Base-by-base conservation (phyloP, 352 stramenopile genomes). In the Phytophthora pisi region DNA sequence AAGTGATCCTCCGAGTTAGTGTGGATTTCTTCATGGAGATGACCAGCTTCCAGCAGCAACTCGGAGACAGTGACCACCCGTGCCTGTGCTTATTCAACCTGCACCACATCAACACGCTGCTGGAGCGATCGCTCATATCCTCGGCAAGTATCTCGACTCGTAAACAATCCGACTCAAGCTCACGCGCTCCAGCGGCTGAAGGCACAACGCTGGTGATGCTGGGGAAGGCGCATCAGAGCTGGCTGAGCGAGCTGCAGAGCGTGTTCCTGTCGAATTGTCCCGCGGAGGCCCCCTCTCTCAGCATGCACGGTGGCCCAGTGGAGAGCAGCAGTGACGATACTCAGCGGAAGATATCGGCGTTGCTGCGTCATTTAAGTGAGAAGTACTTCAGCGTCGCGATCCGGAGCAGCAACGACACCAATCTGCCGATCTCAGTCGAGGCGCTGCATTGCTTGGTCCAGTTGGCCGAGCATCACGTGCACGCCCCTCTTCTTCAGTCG, bases 361-460 rank as follows among this genome's bases (percentile, higher is more conserved):
- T 72, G 45, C 20, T 86, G 16, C 77, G 66, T 5, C 60, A 74
- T 23, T 51, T 81, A 2, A 85, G 81, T 9, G 82, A 91, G 36
- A 91, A 91, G 49, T 85, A 91, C 55, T 91, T 91, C 45, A 91
- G 82, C 28, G 82, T 86, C 3, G 70, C 81, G 15, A 59, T 85
- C 2, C 69, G 71, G 1, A 66, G 46, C 5, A 62, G 23, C 36
- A 50, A 71, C 4, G 81, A 85, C 4, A 40, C 40, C 0, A 46
- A 43, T 10, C 42, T 74, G 5, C 46, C 71, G 0, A 51, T 79
- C 0, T 70, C 72, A 18, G 59, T 78, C 1, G 73, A 86, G 26
- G 56, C 75, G 0, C 73, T 88, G 18, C 79, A 88, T 28, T 84
- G 84, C 3, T 67, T 79, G 9, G 66, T 86, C 5, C 58, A 68